Evolutionary conservation across 2,329 filamentous ascomycete genomes (phyloP).

Genomic region (Venturia effusa): DNA sequence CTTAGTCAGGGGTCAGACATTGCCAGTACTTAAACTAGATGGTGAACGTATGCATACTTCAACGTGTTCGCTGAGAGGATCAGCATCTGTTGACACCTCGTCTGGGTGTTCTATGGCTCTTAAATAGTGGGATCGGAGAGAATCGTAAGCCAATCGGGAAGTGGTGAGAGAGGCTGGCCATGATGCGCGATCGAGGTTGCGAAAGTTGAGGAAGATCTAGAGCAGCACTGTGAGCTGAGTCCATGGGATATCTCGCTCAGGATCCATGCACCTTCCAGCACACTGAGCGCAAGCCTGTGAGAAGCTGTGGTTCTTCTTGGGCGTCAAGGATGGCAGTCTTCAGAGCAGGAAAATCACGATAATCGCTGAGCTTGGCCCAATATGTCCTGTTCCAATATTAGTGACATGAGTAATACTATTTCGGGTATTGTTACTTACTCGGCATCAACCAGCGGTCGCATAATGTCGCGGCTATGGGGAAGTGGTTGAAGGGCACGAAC

Average conservation of each 20-base stretch:
- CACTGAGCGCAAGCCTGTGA: conserved; percentile 61
- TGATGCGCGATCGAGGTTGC: conserved; percentile 48
- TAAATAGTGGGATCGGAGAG: conserved; percentile 63
- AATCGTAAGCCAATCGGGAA: conserved; percentile 62
- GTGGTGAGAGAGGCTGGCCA: conserved; percentile 61
- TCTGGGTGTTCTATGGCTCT: conserved; percentile 78
- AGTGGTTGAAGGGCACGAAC: background rate
- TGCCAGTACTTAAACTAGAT: conserved; percentile 19
- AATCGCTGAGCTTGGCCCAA: conserved; percentile 4
- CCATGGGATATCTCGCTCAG: conserved; percentile 2
- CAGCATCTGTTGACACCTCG: conserved; percentile 60
- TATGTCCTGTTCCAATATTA: background rate
- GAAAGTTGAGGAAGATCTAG: conserved; percentile 70
- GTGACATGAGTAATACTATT: background rate
- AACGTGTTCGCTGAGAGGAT: conserved; percentile 78
- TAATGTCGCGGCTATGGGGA: background rate
- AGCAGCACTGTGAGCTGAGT: conserved; percentile 13
- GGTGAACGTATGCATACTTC: conserved; percentile 36
- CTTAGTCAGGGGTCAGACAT: conserved; percentile 37
- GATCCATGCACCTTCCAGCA: conserved; percentile 70
- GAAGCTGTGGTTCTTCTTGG: background rate
- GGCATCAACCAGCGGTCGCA: background rate
- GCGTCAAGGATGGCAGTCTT: conserved; percentile 4
- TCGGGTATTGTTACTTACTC: background rate
- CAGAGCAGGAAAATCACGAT: conserved; percentile 2